Conservation (phyloP, 148 eudicot genomes). For the Spergularia bocconei region DNA sequence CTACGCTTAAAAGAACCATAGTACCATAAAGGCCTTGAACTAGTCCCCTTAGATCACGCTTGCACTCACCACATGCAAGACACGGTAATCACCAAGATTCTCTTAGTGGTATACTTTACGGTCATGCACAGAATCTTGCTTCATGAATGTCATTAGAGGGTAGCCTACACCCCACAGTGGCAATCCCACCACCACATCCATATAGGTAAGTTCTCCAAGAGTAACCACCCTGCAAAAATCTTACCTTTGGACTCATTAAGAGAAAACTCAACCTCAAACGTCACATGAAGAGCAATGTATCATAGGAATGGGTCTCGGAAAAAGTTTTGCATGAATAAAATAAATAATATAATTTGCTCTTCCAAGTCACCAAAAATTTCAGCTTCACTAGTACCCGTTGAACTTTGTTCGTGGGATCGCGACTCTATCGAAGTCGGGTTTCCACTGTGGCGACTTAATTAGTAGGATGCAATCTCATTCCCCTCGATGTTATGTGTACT, state of each 20-base stretch:
- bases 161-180: background rate
- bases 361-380: background rate
- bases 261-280: too few species aligned
- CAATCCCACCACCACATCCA: background rate
- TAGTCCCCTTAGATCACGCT: background rate
- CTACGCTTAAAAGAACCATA: background rate
- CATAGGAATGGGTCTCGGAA: background rate
- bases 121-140: background rate
- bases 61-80: background rate
- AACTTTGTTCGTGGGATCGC: background rate
- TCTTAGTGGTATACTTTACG: background rate
- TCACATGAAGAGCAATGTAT: background rate
- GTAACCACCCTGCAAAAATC: background rate
- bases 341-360: too few species aligned
- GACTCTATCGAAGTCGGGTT: background rate
- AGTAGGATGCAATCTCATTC: too few species aligned
- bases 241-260: too few species aligned
- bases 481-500: too few species aligned
- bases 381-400: background rate
- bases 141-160: background rate
- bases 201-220: background rate
- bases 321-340: too few species aligned
- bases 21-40: background rate
- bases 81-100: background rate
- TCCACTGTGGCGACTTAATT: too few species aligned